A percentile compares a stretch with the other conserved stretches of the same genome.
Conservation (phyloP, 495 filamentous ascomycete genomes). For the Penicillium malachiteum region DNA sequence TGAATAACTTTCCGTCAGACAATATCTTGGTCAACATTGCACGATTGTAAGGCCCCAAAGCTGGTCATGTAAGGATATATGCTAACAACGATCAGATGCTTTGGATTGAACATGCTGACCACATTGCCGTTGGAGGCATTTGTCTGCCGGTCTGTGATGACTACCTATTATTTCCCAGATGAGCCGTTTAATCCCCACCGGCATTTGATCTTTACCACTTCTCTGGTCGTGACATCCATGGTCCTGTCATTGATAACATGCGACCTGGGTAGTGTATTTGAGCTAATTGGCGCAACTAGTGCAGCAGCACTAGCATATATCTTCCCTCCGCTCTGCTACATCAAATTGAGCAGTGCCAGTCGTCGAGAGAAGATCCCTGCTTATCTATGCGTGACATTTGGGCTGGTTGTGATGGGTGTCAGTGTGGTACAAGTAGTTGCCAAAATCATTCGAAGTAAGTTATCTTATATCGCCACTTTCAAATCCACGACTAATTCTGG, state of each 20-base stretch:
- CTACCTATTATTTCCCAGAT: constrained; percentile 83
- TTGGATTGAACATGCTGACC: constrained; percentile 97
- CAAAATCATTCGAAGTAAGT: constrained; percentile 59
- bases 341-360: constrained; percentile 72
- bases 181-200: constrained; percentile 79
- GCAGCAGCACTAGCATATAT: constrained; percentile 95
- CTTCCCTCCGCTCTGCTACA: constrained; percentile 88
- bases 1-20: constrained; percentile 92
- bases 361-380: constrained; percentile 75
- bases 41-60: constrained; percentile 58
- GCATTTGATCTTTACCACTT: constrained; percentile 80
- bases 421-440: constrained; percentile 71
- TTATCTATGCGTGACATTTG: constrained; percentile 69
- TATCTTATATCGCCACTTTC: background rate
- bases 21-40: constrained; percentile 94
- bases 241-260: constrained; percentile 76
- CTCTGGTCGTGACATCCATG: constrained; percentile 79
- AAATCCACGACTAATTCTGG: background rate
- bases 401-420: constrained; percentile 77
- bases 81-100: constrained; percentile 54
- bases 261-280: constrained; percentile 91
- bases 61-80: background rate
- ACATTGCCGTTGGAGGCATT: constrained; percentile 95
- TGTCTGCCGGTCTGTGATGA: constrained; percentile 95
- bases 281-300: constrained; percentile 91